Conservation (phyloP, 306 rosid species). For the Vigna nakashimae region DNA sequence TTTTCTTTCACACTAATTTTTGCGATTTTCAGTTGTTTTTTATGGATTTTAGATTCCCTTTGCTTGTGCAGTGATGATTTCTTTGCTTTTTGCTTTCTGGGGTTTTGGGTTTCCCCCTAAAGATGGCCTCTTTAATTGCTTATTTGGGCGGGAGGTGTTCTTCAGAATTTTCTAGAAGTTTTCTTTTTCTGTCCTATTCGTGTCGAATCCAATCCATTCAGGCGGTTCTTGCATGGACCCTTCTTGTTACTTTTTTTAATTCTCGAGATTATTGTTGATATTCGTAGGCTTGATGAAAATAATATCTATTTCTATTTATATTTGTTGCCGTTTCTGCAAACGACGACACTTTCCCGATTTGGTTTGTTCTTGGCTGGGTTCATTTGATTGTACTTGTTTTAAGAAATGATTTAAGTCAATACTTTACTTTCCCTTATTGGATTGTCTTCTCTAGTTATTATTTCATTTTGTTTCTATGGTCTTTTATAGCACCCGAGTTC, state of each 20-base stretch:
- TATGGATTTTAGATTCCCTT: constrained; percentile 13
- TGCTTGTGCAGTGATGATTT: constrained; percentile 9
- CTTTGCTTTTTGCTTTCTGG: constrained; percentile 18
- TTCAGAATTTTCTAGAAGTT: constrained; percentile 6
- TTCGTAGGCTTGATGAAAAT: constrained; percentile 22
- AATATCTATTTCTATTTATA: constrained; percentile 7
- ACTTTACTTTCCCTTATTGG: constrained; percentile 13
- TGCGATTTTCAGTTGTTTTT: constrained; percentile 17
- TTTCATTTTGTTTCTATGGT: constrained; percentile 15
- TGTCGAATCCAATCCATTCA: constrained; percentile 7
- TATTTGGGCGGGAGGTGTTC: constrained; percentile 12
- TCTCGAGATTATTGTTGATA: background rate
- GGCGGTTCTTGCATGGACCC: background rate
- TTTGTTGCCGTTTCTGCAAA: constrained; percentile 22
- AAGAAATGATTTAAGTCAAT: background rate
- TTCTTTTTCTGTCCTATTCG: constrained; percentile 22
- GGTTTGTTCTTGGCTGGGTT: constrained; percentile 26
- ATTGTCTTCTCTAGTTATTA: constrained; percentile 11
- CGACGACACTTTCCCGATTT: background rate
- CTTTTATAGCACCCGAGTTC: background rate
- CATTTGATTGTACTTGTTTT: constrained; percentile 7
- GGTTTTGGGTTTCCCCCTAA: constrained; percentile 34
- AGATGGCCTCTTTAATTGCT: constrained; percentile 26
- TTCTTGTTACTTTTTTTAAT: background rate
- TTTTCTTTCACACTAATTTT: background rate